Percentiles rank a stretch among this genome's conserved stretches.
phyloP scores from a whole-genome alignment of 192 early-diverging fungal genomes.

The Backusella australiensis region DNA sequence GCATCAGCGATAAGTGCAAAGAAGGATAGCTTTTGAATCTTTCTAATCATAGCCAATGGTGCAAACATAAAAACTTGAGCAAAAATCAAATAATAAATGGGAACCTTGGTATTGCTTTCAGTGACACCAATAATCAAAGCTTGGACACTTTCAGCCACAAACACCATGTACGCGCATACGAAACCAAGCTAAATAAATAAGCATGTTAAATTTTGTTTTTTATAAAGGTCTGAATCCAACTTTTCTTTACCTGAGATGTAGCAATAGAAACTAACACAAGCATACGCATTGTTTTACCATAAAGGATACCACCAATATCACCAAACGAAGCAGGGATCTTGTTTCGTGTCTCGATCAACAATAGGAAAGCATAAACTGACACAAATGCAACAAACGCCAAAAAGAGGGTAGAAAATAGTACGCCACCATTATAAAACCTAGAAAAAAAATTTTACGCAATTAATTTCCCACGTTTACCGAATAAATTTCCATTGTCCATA shows the following conservation, averaged over 20 bases:
- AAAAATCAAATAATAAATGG: constrained; percentile 55
- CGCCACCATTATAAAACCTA: constrained; percentile 60
- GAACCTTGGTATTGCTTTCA: constrained; percentile 53
- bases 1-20: constrained; percentile 87
- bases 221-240: neutral
- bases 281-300: constrained; percentile 59
- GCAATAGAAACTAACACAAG: constrained; percentile 52
- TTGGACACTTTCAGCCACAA: constrained; percentile 86
- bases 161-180: constrained; percentile 90
- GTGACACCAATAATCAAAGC: constrained; percentile 72
- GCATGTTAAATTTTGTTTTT: neutral
- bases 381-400: constrained; percentile 53
- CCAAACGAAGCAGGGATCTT: constrained; percentile 66
- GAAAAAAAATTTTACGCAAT: neutral
- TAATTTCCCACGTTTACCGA: neutral
- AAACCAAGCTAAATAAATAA: constrained; percentile 62
- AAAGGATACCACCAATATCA: constrained; percentile 66
- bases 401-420: constrained; percentile 58
- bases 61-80: constrained; percentile 74
- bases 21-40: constrained; percentile 82
- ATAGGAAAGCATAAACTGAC: constrained; percentile 64
- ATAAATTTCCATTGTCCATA: neutral
- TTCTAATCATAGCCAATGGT: constrained; percentile 86
- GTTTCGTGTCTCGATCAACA: constrained; percentile 62
- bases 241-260: constrained; percentile 38